Percentiles rank a stretch among this genome's conserved stretches.
Conservation (phyloP, 2,329 filamentous ascomycete genomes). For the Diplodia sapinea region DNA sequence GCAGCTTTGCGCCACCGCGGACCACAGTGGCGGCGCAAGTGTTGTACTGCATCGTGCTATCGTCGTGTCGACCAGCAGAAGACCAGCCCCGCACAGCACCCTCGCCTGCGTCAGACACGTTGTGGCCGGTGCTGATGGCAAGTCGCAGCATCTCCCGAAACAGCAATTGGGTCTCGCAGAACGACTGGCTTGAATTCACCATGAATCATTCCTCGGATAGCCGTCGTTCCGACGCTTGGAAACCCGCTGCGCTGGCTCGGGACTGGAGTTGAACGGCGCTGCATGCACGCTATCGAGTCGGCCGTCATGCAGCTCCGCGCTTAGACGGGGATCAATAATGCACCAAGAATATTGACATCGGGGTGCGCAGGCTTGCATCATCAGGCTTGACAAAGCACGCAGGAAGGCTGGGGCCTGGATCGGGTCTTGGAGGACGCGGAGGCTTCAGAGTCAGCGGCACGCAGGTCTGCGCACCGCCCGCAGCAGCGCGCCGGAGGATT, state of each 20-base stretch:
- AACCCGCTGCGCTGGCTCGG: conserved; percentile 2
- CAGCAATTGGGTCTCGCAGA: background rate
- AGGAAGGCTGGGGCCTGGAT: conserved; percentile 8
- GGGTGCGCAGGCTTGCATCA: conserved; percentile 26
- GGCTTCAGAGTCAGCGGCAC: conserved; percentile 16
- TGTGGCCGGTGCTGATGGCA: background rate
- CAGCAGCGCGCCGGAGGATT: conserved; percentile 28
- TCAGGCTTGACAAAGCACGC: conserved; percentile 20
- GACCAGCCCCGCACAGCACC: conserved; percentile 9
- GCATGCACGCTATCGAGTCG: conserved; percentile 28
- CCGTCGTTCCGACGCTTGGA: conserved; percentile 1
- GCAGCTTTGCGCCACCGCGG: conserved; percentile 15
- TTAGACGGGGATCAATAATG: conserved; percentile 26
- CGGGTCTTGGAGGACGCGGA: background rate
- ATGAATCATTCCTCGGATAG: conserved; percentile 15
- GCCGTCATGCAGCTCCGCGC: conserved; percentile 7
- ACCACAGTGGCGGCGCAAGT: conserved; percentile 16
- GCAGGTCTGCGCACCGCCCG: background rate
- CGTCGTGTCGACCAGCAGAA: conserved; percentile 14
- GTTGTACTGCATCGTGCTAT: conserved; percentile 26
- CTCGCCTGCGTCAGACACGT: conserved; percentile 5
- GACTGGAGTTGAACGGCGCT: conserved; percentile 22
- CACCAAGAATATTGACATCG: conserved; percentile 31
- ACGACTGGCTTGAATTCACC: conserved; percentile 6
- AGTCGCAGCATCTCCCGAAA: conserved; percentile 17